Evolutionary conservation across 2,329 filamentous ascomycete genomes (phyloP).

Genomic region (Pseudogymnoascus sp.): DNA sequence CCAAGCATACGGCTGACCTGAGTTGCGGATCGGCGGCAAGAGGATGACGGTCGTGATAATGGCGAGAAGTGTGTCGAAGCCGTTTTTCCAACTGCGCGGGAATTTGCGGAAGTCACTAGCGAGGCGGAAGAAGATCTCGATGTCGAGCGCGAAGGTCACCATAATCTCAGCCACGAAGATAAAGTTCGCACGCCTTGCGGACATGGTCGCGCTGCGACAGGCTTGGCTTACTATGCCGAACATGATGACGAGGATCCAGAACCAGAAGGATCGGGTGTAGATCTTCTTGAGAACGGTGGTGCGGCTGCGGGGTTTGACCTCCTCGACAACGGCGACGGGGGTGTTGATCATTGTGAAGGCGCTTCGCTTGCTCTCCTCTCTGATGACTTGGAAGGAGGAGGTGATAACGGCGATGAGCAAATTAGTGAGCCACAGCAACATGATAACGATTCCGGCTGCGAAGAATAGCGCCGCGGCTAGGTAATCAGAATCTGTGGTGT

Average conservation of each 20-base stretch:
- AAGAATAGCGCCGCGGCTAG: conserved; percentile 76
- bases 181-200: conserved; percentile 49
- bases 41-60: conserved; percentile 80
- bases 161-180: conserved; percentile 68
- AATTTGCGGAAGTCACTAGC: conserved; percentile 75
- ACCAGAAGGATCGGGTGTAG: conserved; percentile 65
- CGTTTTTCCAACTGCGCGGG: conserved; percentile 64
- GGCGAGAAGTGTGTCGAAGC: conserved; percentile 74
- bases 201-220: conserved; percentile 71
- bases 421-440: conserved; percentile 95
- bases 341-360: conserved; percentile 78
- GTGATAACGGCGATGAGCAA: conserved; percentile 94
- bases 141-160: conserved; percentile 69
- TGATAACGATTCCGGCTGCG: conserved; percentile 70
- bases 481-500: conserved; percentile 87
- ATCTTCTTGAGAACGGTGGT: conserved; percentile 55
- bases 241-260: conserved; percentile 78
- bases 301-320: conserved; percentile 37
- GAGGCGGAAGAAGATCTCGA: conserved; percentile 79
- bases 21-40: conserved; percentile 70
- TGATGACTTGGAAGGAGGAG: conserved; percentile 95
- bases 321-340: conserved; percentile 22
- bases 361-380: conserved; percentile 90
- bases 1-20: conserved; percentile 72
- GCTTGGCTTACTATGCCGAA: conserved; percentile 76